Evolutionary conservation across 176 grass and related monocot species (phyloP).

Genomic region (Oryza officinalis): DNA sequence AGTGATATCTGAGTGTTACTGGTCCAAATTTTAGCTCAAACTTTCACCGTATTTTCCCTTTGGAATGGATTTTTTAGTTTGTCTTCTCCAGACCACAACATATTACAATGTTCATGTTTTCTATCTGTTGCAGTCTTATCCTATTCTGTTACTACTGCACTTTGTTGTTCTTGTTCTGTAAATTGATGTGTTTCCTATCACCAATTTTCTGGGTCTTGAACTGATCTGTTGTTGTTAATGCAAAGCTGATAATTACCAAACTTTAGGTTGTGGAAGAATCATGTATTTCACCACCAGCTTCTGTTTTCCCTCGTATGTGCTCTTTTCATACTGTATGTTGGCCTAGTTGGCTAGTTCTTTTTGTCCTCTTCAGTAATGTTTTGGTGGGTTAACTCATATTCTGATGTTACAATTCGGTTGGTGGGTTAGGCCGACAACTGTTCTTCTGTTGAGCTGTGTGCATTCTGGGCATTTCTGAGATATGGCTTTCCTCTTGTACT

Average conservation of each 20-base stretch:
- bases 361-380: not conserved
- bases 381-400: not conserved
- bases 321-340: not conserved
- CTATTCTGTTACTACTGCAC: not conserved
- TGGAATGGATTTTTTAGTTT: not conserved
- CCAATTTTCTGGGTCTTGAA: not conserved
- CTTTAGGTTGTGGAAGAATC: not conserved
- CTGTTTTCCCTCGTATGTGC: not conserved
- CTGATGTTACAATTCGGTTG: not conserved
- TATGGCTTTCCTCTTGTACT: not conserved
- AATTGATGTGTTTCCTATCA: not conserved
- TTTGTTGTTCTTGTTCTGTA: not conserved
- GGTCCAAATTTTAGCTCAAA: not conserved
- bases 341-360: not conserved
- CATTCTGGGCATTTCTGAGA: not conserved
- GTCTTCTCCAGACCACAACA: too few relatives aligned
- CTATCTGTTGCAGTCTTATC: not conserved
- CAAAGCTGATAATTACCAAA: not conserved
- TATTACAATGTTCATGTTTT: not conserved
- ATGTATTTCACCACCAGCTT: not conserved
- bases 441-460: conserved; percentile 12
- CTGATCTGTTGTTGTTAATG: not conserved
- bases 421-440: too few relatives aligned
- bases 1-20: not conserved
- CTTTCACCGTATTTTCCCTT: not conserved